Evolutionary conservation across 2,329 filamentous ascomycete species (phyloP).

Genomic region (Colletotrichum scovillei): DNA sequence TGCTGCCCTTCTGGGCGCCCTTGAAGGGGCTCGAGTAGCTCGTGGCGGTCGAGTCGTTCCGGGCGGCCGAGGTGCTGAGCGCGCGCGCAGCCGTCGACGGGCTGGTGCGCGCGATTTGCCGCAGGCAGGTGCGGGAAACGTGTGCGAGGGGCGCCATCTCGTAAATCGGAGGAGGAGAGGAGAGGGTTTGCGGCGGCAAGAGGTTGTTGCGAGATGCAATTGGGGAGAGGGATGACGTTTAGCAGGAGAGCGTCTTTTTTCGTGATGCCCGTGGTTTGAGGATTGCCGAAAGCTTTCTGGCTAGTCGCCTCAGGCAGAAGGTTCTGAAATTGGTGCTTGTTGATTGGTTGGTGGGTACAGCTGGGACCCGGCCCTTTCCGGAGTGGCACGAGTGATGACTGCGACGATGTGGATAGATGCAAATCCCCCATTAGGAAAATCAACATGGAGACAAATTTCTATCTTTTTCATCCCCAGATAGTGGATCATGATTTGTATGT

Average conservation of each 20-base stretch:
- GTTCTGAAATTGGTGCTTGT: slow-evolving; percentile 56
- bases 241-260: slow-evolving; percentile 39
- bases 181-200: slow-evolving; percentile 29
- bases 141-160: slow-evolving; percentile 77
- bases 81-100: slow-evolving; percentile 59
- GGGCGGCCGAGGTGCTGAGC: slow-evolving; percentile 66
- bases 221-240: slow-evolving; percentile 36
- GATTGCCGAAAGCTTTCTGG: slow-evolving; percentile 42
- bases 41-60: slow-evolving; percentile 56
- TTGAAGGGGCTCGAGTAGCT: slow-evolving; percentile 73
- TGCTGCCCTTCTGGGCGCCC: slow-evolving; percentile 69
- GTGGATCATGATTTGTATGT: too few species aligned
- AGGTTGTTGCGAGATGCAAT: slow-evolving; percentile 34
- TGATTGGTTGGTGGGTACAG: slow-evolving; percentile 54
- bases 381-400: slow-evolving; percentile 30
- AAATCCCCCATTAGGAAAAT: slow-evolving; percentile 20
- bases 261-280: slow-evolving; percentile 39
- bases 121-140: slow-evolving; percentile 77
- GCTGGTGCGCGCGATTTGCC: slow-evolving; percentile 59
- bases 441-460: not conserved
- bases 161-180: slow-evolving; percentile 38
- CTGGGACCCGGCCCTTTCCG: slow-evolving; percentile 37
- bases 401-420: slow-evolving; percentile 10
- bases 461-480: not conserved
- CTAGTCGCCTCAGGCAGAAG: slow-evolving; percentile 38